Evolutionary conservation across 177 flowering plant genomes (phyloP), one percentile per base, ranked within the genome.

Genomic region (Tripterygium wilfordii): DNA sequence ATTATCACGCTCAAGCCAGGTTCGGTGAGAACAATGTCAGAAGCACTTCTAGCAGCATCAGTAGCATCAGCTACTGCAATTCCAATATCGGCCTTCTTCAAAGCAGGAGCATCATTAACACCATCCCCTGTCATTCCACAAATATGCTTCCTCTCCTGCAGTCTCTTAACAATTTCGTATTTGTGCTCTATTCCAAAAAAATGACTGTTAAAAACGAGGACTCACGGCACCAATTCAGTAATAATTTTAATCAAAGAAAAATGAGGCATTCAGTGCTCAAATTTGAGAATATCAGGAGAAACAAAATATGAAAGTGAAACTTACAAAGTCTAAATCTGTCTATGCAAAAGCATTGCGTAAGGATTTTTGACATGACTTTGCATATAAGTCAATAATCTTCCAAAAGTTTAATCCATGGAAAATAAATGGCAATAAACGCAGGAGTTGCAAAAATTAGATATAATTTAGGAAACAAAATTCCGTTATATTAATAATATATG

Each of bases 91-190:
- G 97, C 97, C 56, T 77, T 86, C 70, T 89, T 89, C 57, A 89
- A 53, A 56, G 97, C 96, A 45, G 96, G 97, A 14, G 97, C 97
- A 65, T 89, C 97, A 48, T 89, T 89, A 16, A 89, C 97, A 52
- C 97, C 97, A 65, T 89, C 97, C 40, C 97, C 96, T 0, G 96
- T 89, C 97, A 89, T 89, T 30, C 96, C 97, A 71, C 94, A 84
- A 0, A 87, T 84, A 51, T 90, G 96, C 44, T 87, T 90, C 56
- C 67, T 80, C 69, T 84, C 96, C 62, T 90, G 96, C 49, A 87
- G 60, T 69, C 57, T 90, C 78, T 72, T 90, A 57, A 90, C 96
- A 40, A 90, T 90, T 66, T 87, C 94, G 45, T 84, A 87, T 36
- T 87, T 87, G 63, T 68, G 73, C 31, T 70, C 75, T 66, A 36